A percentile compares a stretch with the other conserved stretches of the same genome.
Evolutionary conservation across 2,329 filamentous ascomycete genomes (phyloP).

Genomic region (Alternaria viburni): DNA sequence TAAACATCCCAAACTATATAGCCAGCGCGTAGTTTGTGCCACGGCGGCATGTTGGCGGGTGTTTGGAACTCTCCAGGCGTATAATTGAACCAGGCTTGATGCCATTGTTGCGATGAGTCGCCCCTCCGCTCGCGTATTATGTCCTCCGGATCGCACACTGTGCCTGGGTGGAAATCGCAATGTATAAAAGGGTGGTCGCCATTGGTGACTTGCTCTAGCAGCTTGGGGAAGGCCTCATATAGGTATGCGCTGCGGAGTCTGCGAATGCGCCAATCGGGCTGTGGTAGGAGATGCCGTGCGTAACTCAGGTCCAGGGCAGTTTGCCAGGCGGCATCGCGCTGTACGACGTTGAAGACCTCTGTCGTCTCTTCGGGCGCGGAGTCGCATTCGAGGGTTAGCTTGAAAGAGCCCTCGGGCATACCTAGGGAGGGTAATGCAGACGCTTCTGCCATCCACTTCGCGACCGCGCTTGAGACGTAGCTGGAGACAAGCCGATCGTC

Average conservation of each 20-base stretch:
- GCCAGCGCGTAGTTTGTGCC: not conserved
- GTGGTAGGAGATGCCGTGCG: not conserved
- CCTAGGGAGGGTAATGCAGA: not conserved
- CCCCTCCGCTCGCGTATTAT: not conserved
- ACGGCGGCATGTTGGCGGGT: not conserved
- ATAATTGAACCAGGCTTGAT: not conserved
- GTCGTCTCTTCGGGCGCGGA: not conserved
- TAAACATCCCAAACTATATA: not conserved
- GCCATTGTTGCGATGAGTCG: not conserved
- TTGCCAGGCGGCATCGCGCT: not conserved
- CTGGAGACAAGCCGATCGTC: not conserved
- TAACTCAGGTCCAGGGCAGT: not conserved
- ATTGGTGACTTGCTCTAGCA: not conserved
- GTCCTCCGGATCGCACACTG: not conserved
- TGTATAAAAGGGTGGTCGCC: not conserved
- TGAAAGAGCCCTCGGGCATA: not conserved
- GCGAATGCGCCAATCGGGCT: not conserved
- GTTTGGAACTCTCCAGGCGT: not conserved
- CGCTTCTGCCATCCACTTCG: not conserved
- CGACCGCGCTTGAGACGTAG: not conserved
- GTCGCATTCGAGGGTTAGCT: not conserved
- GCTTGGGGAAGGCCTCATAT: not conserved
- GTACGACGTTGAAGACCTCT: fast-evolving
- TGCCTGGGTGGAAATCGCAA: not conserved
- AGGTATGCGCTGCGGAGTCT: not conserved